Conservation (phyloP, 257 asterid genomes). For the Solanum clarkiae region DNA sequence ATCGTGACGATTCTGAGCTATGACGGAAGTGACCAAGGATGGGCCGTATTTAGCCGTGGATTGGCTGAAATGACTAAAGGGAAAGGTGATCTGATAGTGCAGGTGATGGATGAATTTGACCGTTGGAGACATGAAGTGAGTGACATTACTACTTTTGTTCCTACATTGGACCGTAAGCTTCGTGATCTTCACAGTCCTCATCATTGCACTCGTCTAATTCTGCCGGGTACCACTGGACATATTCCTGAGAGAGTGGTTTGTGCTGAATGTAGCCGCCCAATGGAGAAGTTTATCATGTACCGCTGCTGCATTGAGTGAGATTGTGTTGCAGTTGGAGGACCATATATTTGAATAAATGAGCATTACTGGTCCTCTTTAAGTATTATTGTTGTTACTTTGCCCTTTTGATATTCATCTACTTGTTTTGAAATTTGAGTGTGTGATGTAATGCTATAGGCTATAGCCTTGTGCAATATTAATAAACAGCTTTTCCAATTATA, state of each 20-base stretch:
- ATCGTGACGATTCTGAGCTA: constrained; percentile 48
- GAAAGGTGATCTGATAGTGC: constrained; percentile 28
- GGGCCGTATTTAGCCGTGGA: constrained; percentile 77
- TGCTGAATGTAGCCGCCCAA: constrained; percentile 57
- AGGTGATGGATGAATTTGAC: constrained; percentile 20
- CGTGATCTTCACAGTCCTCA: constrained; percentile 38
- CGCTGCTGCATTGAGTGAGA: constrained; percentile 72
- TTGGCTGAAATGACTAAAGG: constrained; percentile 40
- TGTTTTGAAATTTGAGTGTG: background rate
- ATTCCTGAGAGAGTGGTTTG: constrained; percentile 62
- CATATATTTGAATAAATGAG: background rate
- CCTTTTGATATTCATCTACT: background rate
- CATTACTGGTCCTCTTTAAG: background rate
- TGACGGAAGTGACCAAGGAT: constrained; percentile 64
- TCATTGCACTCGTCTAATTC: constrained; percentile 66
- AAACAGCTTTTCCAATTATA: background rate
- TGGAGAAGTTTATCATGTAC: constrained; percentile 83
- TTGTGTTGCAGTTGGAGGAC: background rate
- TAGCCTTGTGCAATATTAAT: background rate
- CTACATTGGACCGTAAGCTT: constrained; percentile 31
- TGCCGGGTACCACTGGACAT: constrained; percentile 48
- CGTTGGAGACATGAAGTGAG: constrained; percentile 38
- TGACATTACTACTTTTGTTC: constrained; percentile 36
- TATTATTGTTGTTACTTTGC: background rate
- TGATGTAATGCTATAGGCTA: background rate